These are phyloP conservation scores for Fusarium cyanostomum DNA, from an alignment of 2,329 filamentous ascomycete genomes.

Conservation along the genomic window DNA sequence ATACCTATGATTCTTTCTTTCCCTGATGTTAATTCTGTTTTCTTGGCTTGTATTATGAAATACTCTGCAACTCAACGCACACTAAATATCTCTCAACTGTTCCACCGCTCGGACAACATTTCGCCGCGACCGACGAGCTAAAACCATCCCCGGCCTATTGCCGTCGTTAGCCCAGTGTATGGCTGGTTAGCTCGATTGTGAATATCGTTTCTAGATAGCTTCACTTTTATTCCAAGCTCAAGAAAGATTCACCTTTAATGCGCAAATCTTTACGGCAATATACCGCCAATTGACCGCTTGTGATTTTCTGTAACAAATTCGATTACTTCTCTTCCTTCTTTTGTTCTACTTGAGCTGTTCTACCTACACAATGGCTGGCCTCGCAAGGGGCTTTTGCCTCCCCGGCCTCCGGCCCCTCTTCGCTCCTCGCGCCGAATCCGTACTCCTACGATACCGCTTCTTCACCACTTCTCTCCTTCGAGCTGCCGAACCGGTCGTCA, in stretches of 20 bases:
- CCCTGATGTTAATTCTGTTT: neutral
- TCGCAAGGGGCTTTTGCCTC: conserved; percentile 45
- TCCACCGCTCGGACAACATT: conserved; percentile 29
- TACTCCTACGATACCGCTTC: conserved; percentile 40
- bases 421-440: conserved; percentile 35
- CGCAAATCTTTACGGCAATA: conserved; percentile 13
- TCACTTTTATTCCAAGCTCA: conserved; percentile 24
- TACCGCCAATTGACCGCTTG: conserved; percentile 1
- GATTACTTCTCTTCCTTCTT: neutral
- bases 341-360: neutral
- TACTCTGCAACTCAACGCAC: neutral
- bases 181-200: conserved; percentile 12
- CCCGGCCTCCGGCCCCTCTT: conserved; percentile 40
- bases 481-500: conserved; percentile 29
- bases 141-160: conserved; percentile 25
- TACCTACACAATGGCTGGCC: conserved; percentile 43
- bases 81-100: conserved; percentile 15
- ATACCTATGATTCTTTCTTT: no score
- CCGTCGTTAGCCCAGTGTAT: conserved; percentile 5
- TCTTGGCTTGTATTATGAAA: neutral
- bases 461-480: conserved; percentile 45
- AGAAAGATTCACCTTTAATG: conserved; percentile 14
- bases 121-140: conserved; percentile 27
- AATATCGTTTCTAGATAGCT: conserved; percentile 37
- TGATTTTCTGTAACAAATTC: neutral